Percentiles rank a stretch among this genome's conserved stretches.
phyloP scores from a whole-genome alignment of 2,329 filamentous ascomycete genomes.

The Colletotrichum sp. region DNA sequence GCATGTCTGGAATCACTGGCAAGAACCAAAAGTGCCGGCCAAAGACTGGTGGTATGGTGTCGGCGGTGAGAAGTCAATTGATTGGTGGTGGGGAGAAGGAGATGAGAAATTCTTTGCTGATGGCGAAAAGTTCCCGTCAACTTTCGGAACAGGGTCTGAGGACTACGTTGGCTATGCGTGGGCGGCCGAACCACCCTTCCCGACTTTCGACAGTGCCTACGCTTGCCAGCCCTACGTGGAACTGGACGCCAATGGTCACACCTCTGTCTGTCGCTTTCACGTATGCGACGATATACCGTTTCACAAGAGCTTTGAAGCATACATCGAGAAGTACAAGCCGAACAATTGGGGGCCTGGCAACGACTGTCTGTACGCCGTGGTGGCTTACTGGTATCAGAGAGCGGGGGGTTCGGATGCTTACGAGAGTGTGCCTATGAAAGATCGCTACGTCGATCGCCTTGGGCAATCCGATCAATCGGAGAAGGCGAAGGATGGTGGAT shows the following conservation, averaged over 20 bases:
- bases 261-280: conserved; percentile 15
- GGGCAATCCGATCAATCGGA: background rate
- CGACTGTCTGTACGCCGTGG: conserved; percentile 3
- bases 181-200: conserved; percentile 16
- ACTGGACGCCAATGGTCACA: conserved; percentile 14
- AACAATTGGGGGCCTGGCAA: conserved; percentile 9
- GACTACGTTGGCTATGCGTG: conserved; percentile 17
- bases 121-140: conserved; percentile 15
- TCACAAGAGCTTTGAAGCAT: conserved; percentile 11
- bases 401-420: background rate
- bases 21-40: background rate
- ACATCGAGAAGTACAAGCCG: conserved; percentile 16
- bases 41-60: conserved; percentile 17
- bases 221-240: conserved; percentile 11
- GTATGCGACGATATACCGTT: conserved; percentile 14
- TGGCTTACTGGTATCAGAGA: conserved; percentile 16
- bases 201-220: conserved; percentile 10
- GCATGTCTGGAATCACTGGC: conserved; percentile 16
- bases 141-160: conserved; percentile 12
- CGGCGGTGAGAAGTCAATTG: conserved; percentile 10
- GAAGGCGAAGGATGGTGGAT: background rate
- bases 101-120: conserved; percentile 19
- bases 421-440: background rate
- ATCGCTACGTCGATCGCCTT: background rate
- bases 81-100: conserved; percentile 18